A percentile compares a stretch with the other conserved stretches of the same genome.
These are phyloP conservation scores for Alternaria metachromatica DNA, from an alignment of 2,329 filamentous ascomycete species.

Conservation along the genomic window DNA sequence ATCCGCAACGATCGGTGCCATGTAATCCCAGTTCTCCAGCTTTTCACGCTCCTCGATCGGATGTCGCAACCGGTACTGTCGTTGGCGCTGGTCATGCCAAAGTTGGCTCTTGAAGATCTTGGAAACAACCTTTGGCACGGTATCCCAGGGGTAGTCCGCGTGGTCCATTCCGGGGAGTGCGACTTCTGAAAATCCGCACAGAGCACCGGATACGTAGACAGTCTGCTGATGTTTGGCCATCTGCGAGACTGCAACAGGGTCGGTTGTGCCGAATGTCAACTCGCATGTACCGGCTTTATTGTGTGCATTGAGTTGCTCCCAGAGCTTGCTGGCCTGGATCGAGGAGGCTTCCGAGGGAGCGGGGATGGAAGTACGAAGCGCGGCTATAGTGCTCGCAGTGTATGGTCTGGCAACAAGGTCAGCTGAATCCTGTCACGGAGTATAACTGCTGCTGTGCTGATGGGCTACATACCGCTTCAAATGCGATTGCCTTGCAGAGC, in stretches of 20 bases:
- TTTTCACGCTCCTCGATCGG: constrained; percentile 35
- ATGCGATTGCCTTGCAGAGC: constrained; percentile 19
- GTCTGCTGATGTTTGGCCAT: constrained; percentile 51
- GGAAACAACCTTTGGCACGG: constrained; percentile 51
- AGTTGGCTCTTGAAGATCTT: constrained; percentile 52
- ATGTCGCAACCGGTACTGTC: constrained; percentile 47
- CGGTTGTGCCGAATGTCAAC: constrained; percentile 50
- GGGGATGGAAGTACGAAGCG: constrained; percentile 39
- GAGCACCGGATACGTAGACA: constrained; percentile 52
- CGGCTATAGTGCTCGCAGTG: constrained; percentile 43
- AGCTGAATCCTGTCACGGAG: not conserved
- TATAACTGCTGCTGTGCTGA: not conserved
- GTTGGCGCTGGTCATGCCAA: constrained; percentile 52
- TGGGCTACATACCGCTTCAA: constrained; percentile 18
- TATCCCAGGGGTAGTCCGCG: constrained; percentile 54
- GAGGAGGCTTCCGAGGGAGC: constrained; percentile 38
- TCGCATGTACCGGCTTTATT: constrained; percentile 45
- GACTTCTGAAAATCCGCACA: constrained; percentile 51
- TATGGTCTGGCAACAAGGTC: constrained; percentile 36
- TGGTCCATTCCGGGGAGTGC: constrained; percentile 50
- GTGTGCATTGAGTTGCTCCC: constrained; percentile 46
- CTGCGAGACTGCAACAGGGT: constrained; percentile 45
- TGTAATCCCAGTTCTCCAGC: constrained; percentile 50
- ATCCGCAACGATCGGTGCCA: constrained; percentile 52
- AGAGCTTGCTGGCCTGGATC: constrained; percentile 48